phyloP scores from a whole-genome alignment of 345 rosid genomes.

The Combretum micranthum region DNA sequence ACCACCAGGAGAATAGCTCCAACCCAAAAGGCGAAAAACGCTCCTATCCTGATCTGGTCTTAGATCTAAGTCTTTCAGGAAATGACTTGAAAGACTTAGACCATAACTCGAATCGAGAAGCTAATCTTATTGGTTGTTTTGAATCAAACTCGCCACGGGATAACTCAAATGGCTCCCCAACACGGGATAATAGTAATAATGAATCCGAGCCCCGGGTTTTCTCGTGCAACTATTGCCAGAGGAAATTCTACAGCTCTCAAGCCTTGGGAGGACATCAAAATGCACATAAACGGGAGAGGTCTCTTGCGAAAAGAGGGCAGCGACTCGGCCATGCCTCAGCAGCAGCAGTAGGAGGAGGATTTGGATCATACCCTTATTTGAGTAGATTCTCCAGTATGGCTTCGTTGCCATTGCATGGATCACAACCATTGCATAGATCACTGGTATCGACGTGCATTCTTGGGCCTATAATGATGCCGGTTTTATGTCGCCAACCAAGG shows the following conservation, averaged over 20 bases:
- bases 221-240: constrained; percentile 84
- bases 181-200: constrained; percentile 1
- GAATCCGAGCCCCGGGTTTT: constrained; percentile 59
- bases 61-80: constrained; percentile 58
- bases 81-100: neutral
- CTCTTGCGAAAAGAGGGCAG: constrained; percentile 74
- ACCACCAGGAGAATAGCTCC: neutral
- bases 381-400: constrained; percentile 51
- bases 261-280: constrained; percentile 97
- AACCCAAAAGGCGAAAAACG: neutral
- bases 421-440: constrained; percentile 27
- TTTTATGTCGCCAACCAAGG: constrained; percentile 2
- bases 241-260: constrained; percentile 92
- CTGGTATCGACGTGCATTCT: constrained; percentile 72
- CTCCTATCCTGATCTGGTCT: constrained; percentile 21
- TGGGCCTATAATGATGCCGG: constrained; percentile 54
- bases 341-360: too few species aligned
- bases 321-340: constrained; percentile 14
- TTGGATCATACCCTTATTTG: constrained; percentile 15
- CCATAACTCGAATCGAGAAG: constrained; percentile 27
- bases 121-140: constrained; percentile 45
- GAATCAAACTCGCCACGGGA: constrained; percentile 13
- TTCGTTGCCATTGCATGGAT: constrained; percentile 73
- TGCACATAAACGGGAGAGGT: constrained; percentile 85
- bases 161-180: neutral